Evolutionary conservation across 805 yeast genomes (phyloP).

Genomic region (Myxozyma neglecta): DNA sequence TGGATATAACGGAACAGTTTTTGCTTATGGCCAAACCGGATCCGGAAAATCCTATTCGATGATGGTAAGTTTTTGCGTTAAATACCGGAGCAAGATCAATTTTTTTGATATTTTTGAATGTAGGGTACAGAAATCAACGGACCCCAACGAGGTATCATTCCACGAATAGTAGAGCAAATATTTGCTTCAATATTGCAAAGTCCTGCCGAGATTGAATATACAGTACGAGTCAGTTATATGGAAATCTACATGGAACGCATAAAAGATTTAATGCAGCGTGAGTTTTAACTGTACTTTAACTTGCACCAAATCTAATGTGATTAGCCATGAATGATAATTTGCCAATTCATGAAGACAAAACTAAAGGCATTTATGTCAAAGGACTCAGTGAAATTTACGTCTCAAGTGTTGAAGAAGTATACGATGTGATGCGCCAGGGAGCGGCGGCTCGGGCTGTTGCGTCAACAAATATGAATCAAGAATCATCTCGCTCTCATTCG

Average conservation of each 20-base stretch:
- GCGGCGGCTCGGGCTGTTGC: constrained; percentile 55
- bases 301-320: neutral
- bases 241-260: constrained; percentile 81
- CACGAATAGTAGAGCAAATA: constrained; percentile 65
- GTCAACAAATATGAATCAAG: constrained; percentile 58
- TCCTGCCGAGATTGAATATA: constrained; percentile 56
- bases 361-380: constrained; percentile 66
- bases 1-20: constrained; percentile 76
- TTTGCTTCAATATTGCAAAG: constrained; percentile 55
- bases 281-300: neutral
- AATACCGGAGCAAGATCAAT: neutral
- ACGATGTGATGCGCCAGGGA: constrained; percentile 59
- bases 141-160: constrained; percentile 63
- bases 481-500: constrained; percentile 78
- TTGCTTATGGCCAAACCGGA: constrained; percentile 80
- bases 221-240: constrained; percentile 69
- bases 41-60: constrained; percentile 76
- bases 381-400: constrained; percentile 67
- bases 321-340: constrained; percentile 41
- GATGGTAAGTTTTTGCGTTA: constrained; percentile 45
- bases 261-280: constrained; percentile 61
- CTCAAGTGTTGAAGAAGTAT: constrained; percentile 57
- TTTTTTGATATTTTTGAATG: neutral
- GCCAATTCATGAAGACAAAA: constrained; percentile 62
- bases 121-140: constrained; percentile 49